Percentiles rank a stretch among this genome's conserved stretches.
Evolutionary conservation across 2,329 filamentous ascomycete genomes (phyloP).

Genomic region (Monascus ruber): DNA sequence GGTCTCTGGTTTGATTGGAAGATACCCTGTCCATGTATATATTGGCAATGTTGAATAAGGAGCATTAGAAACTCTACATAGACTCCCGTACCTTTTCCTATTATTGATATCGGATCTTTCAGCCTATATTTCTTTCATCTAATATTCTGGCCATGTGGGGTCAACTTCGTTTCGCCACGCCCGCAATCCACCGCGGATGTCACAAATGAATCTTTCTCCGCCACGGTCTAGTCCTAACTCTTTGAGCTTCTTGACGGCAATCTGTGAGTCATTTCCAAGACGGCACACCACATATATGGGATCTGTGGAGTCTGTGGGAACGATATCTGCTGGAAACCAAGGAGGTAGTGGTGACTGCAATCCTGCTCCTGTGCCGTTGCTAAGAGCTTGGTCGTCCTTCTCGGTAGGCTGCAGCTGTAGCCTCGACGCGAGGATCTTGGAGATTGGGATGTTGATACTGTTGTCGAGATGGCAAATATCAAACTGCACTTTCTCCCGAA

Average conservation of each 20-base stretch:
- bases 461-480: slow-evolving; percentile 65
- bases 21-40: too few species aligned
- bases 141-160: slow-evolving; percentile 31
- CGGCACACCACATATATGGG: slow-evolving; percentile 37
- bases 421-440: slow-evolving; percentile 24
- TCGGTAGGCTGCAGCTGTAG: too few species aligned
- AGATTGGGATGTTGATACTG: slow-evolving; percentile 51
- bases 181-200: slow-evolving; percentile 32
- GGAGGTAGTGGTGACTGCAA: slow-evolving; percentile 7
- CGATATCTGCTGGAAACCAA: slow-evolving; percentile 18
- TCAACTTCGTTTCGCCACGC: slow-evolving; percentile 35
- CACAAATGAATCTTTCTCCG: slow-evolving; percentile 25
- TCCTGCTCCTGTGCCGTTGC: neutral
- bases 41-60: too few species aligned
- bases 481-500: slow-evolving; percentile 74
- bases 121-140: neutral
- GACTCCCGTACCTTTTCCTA: too few species aligned
- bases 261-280: slow-evolving; percentile 39
- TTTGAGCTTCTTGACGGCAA: slow-evolving; percentile 32
- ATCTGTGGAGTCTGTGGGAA: slow-evolving; percentile 10
- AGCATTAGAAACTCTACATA: too few species aligned
- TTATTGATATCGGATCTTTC: too few species aligned
- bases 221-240: slow-evolving; percentile 24
- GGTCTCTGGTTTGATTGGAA: too few species aligned
- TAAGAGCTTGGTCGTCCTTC: neutral